Base-by-base conservation (phyloP, 1,284 basidiomycete genomes). In the Mycosarcoma maydis region DNA sequence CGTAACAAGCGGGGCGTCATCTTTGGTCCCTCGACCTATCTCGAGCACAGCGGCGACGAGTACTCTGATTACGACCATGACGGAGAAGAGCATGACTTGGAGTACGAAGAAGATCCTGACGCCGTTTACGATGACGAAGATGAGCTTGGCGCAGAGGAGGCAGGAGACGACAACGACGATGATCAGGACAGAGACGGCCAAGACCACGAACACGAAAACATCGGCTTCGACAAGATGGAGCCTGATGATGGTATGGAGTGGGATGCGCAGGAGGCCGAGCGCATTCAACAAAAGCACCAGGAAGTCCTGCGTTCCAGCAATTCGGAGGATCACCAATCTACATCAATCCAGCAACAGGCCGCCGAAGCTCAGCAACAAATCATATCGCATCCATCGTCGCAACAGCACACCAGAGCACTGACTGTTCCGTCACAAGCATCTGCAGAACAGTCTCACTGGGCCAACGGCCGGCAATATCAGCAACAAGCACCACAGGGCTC, bases 211-310 rank as follows among this genome's bases (percentile, higher is more conserved):
- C 29, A 19, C 20, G 49, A 46, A 14, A 44, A 47, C 4, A 33
- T 52, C 39, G 62, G 45, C 9, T 56, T 61, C 38, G 57, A 66
- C 43, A 59, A 84, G 50, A 85, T 84, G 75, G 84, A 85, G 66
- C 85, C 84, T 14, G 85, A 85, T 60, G 85, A 85, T 70, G 84
- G 84, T 16, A 82, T 85, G 68, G 83, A 83, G 49, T 85, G 84
- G 85, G 84, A 84, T 17, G 83, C 82, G 42, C 75, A 76, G 27
- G 83, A 83, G n/a, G 83, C 76, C 6, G 78, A 80, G 37, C 78
- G 81, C 20, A 70, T 80, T 22, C 83, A 83, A 54, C 72, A 71
- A 39, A 67, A 59, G 29, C 71, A 70, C 17, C 57, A 66, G 41
- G 69, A 56, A 7, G 51, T 44, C 17, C 39, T 38, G 44, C 53